Conservation (phyloP, 2,329 filamentous ascomycete genomes). For the Apiospora kogelbergensis region DNA sequence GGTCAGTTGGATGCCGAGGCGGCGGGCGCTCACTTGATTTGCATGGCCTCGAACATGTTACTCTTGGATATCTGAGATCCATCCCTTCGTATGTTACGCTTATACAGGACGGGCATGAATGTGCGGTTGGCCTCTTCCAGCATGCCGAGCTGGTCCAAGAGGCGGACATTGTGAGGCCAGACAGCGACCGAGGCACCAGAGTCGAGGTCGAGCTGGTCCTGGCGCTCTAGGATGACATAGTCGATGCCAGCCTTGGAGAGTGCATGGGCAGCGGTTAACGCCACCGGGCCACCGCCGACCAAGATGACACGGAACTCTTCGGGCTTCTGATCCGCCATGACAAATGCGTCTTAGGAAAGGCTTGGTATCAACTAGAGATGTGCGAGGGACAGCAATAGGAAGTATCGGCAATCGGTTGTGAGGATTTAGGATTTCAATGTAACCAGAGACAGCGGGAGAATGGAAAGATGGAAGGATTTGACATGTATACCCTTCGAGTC, state of each 20-base stretch:
- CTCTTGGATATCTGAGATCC: conserved; percentile 14
- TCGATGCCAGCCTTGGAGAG: conserved; percentile 27
- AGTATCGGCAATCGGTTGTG: neutral
- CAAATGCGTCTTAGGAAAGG: conserved; percentile 4
- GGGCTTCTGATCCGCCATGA: conserved; percentile 16
- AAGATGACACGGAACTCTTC: conserved; percentile 25
- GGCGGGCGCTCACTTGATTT: conserved; percentile 18
- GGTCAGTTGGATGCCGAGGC: neutral
- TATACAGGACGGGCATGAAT: conserved; percentile 15
- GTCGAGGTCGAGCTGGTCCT: conserved; percentile 21
- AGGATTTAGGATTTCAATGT: neutral
- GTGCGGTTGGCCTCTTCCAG: conserved; percentile 14
- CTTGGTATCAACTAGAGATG: neutral
- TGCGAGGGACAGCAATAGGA: neutral
- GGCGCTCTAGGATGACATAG: conserved; percentile 28
- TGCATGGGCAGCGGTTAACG: conserved; percentile 26
- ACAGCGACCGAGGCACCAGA: conserved; percentile 23
- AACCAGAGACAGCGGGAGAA: neutral
- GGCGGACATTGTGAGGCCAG: conserved; percentile 26
- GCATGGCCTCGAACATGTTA: conserved; percentile 17
- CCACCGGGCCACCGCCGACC: conserved; percentile 28
- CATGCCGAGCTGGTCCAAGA: conserved; percentile 28
- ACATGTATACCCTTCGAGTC: conserved; percentile 2
- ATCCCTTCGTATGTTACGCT: conserved; percentile 13
- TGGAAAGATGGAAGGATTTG: neutral